These are phyloP conservation scores for Albifimbria verrucaria DNA, from an alignment of 2,329 filamentous ascomycete species.

Conservation along the genomic window DNA sequence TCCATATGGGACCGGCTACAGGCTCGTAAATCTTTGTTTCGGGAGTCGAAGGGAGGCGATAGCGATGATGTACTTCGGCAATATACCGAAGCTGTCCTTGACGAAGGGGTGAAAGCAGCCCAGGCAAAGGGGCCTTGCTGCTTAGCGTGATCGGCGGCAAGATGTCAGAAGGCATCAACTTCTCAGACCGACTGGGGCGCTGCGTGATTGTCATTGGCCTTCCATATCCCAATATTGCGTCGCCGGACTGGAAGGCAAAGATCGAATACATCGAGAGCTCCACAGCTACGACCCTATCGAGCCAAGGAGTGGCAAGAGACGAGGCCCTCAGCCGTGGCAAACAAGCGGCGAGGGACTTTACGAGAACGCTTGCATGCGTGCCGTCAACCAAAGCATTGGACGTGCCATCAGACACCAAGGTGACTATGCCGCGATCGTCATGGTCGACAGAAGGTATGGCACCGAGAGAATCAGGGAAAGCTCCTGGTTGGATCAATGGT, in stretches of 20 bases:
- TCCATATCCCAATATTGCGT: conserved; percentile 87
- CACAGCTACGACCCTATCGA: conserved; percentile 33
- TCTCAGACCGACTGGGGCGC: conserved; percentile 84
- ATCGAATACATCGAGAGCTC: conserved; percentile 78
- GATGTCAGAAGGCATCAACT: conserved; percentile 97
- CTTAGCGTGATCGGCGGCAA: conserved; percentile 92
- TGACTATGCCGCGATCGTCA: conserved; percentile 87
- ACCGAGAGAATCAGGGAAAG: conserved; percentile 71
- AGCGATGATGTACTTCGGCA: conserved; percentile 69
- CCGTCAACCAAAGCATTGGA: conserved; percentile 95
- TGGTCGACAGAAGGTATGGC: conserved; percentile 80
- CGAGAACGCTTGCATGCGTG: conserved; percentile 93
- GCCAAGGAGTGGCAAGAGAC: conserved; percentile 16
- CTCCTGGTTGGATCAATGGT: conserved; percentile 84
- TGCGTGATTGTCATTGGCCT: conserved; percentile 90
- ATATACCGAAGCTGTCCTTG: conserved; percentile 68
- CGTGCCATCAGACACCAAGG: conserved; percentile 82
- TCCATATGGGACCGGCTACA: conserved; percentile 58
- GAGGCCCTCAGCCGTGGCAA: conserved; percentile 36
- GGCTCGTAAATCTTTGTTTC: conserved; percentile 60
- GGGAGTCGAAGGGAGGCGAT: conserved; percentile 50
- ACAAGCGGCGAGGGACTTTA: conserved; percentile 70
- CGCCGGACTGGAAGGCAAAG: conserved; percentile 89
- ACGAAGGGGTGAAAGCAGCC: conserved; percentile 29
- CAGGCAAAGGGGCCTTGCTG: conserved; percentile 65